These are phyloP conservation scores for Leccinum pachyderme DNA, from an alignment of 1,284 basidiomycete species.

Conservation along the genomic window DNA sequence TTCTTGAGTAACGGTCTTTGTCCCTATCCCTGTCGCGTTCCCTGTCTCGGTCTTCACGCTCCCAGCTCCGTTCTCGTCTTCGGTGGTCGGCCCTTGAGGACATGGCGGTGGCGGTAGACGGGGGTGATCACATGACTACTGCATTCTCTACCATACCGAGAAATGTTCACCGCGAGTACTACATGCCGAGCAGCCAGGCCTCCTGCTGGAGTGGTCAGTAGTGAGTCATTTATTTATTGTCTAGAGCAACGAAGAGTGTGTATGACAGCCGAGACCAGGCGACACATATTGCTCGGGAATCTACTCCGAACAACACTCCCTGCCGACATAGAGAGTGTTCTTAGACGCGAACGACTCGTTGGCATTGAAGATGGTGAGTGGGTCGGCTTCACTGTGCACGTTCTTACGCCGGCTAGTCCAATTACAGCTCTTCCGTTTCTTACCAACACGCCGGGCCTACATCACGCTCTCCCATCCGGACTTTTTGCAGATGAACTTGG, in stretches of 20 bases:
- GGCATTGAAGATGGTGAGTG: slow-evolving; percentile 53
- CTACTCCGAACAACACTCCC: slow-evolving; percentile 54
- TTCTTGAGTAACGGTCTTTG: slow-evolving; percentile 34
- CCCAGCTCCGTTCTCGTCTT: slow-evolving; percentile 67
- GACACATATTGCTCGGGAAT: slow-evolving; percentile 45
- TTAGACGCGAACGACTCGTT: slow-evolving; percentile 45
- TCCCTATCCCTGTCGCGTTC: slow-evolving; percentile 40
- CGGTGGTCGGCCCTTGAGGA: slow-evolving; percentile 54
- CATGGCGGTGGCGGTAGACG: slow-evolving; percentile 32
- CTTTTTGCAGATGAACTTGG: slow-evolving; percentile 42
- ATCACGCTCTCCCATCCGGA: slow-evolving; percentile 50
- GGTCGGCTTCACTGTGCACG: neutral
- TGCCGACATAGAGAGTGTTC: slow-evolving; percentile 52
- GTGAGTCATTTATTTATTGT: slow-evolving; percentile 17
- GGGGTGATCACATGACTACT: slow-evolving; percentile 29
- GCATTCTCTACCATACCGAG: neutral
- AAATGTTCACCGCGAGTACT: slow-evolving; percentile 23
- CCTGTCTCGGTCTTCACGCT: slow-evolving; percentile 51
- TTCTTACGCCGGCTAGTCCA: slow-evolving; percentile 42
- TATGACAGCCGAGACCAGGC: slow-evolving; percentile 25
- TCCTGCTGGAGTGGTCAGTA: slow-evolving; percentile 8
- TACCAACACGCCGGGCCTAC: slow-evolving; percentile 54
- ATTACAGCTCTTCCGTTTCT: slow-evolving; percentile 58
- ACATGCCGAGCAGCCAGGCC: slow-evolving; percentile 14
- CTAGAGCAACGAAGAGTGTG: slow-evolving; percentile 8